Evolutionary conservation across 2,329 filamentous ascomycete species (phyloP), one percentile per base, ranked within the genome.

Genomic region (Aspergillus udagawae): DNA sequence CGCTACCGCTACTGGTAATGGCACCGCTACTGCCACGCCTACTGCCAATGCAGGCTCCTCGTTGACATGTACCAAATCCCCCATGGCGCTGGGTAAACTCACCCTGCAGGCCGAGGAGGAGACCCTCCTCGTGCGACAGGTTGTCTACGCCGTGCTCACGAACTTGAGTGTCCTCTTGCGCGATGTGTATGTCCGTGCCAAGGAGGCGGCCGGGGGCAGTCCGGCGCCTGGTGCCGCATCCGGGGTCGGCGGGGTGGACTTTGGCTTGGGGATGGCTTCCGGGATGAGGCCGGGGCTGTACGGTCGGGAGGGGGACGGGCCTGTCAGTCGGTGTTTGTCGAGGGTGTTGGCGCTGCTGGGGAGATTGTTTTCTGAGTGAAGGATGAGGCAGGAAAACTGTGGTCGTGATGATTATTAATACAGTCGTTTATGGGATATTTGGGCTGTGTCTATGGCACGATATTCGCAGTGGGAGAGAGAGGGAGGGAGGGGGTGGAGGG

Each of bases 281-380:
- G 29, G 29, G 29, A 14, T 10, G 29, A 32, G 29, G 2, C 2
- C 42, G 17, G 52, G 25, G n/a, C 25, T 53, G 42, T 53, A 53
- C 20, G 52, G 52, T 32, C 52, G 52, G 52, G 52, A 53, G 52
- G 42, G 25, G 14, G 52, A 28, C 41, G 52, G 42, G 8, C 52
- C 52, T 27, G 41, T 53, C 3, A 53, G 42, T 48, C 41, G 8
- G 52, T 47, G 25, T 32, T 48, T 53, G 20, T 53, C 52, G n/a
- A 53, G 52, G 52, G 52, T 49, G 52, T 48, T 53, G 52, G 52
- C 42, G 42, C 42, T 53, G 52, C n/a, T 53, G 42, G 52, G 52
- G 28, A 48, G 20, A 25, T 49, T 53, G 27, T 49, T 53, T 32
- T 27, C 42, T 2, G 52, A 53, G 28, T 50, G 27, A 29, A 10